Percentiles rank a stretch among this genome's conserved stretches.
These are phyloP conservation scores for Xylaria sp. DNA, from an alignment of 2,329 filamentous ascomycete genomes.

Conservation along the genomic window DNA sequence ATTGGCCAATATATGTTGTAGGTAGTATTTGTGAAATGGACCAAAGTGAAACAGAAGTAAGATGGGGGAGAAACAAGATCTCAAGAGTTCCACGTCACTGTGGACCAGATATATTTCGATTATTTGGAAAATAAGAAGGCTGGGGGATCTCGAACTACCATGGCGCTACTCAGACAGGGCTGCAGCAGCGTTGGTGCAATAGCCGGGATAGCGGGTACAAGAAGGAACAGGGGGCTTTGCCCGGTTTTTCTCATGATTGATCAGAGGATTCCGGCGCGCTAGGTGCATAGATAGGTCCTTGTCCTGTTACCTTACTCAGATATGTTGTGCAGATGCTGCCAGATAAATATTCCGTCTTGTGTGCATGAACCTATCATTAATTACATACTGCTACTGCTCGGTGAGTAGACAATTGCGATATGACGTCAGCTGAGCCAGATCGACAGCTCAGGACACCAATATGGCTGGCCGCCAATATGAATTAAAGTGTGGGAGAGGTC, in stretches of 20 bases:
- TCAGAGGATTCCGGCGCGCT: neutral
- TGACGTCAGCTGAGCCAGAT: neutral
- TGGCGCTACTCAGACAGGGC: constrained; percentile 25
- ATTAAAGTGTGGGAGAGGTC: neutral
- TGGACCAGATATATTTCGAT: constrained; percentile 1
- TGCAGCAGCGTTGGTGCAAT: constrained; percentile 10
- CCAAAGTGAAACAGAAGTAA: neutral
- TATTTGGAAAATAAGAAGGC: constrained; percentile 23
- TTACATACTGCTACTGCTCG: too few relatives aligned
- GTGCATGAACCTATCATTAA: too few relatives aligned
- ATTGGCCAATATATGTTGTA: neutral
- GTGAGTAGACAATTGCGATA: neutral
- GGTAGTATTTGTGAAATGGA: neutral
- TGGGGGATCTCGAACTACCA: constrained; percentile 8
- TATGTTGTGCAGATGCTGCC: too few relatives aligned
- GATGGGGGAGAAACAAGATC: neutral
- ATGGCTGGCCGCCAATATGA: too few relatives aligned
- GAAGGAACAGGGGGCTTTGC: constrained; percentile 10
- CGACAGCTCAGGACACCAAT: neutral
- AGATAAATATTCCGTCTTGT: too few relatives aligned
- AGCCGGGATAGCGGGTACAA: neutral
- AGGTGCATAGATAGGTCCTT: neutral
- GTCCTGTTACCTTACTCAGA: neutral
- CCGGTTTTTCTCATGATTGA: constrained; percentile 3
- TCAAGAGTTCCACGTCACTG: neutral